Evolutionary conservation across 176 grass and related monocot species (phyloP).

Genomic region (Aegilops tauschii): DNA sequence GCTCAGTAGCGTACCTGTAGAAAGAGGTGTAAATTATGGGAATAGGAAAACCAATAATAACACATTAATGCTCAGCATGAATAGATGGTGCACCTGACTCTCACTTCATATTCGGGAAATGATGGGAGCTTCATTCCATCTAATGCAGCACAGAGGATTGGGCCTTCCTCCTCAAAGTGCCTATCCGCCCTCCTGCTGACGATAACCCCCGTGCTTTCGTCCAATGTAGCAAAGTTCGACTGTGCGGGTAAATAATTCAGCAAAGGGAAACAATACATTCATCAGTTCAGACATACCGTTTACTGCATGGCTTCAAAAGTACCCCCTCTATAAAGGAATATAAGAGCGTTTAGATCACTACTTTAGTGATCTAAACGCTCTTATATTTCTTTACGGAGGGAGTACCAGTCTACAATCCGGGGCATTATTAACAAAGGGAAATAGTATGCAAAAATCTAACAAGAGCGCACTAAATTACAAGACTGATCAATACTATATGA

Average conservation of each 20-base stretch:
- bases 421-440: not conserved
- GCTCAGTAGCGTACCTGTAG: slow-evolving; percentile 89
- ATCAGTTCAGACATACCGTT: not conserved
- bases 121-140: slow-evolving; percentile 84
- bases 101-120: slow-evolving; percentile 83
- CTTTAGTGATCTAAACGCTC: no score
- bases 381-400: no score
- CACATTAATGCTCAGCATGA: not conserved
- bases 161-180: slow-evolving; percentile 97
- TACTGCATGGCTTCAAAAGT: not conserved
- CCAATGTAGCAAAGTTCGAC: slow-evolving; percentile 94
- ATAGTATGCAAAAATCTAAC: no score
- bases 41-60: not conserved
- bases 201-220: slow-evolving; percentile 70
- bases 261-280: slow-evolving; percentile 3
- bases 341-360: no score
- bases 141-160: slow-evolving; percentile 68
- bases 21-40: not conserved
- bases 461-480: no score
- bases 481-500: no score
- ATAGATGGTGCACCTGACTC: slow-evolving; percentile 66
- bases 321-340: no score
- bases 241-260: slow-evolving; percentile 21
- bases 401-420: not conserved
- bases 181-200: slow-evolving; percentile 76